Evolutionary conservation across 768 basidiomycete genomes (phyloP), one percentile per base, ranked within the genome.

Genomic region (Calocybe indica): DNA sequence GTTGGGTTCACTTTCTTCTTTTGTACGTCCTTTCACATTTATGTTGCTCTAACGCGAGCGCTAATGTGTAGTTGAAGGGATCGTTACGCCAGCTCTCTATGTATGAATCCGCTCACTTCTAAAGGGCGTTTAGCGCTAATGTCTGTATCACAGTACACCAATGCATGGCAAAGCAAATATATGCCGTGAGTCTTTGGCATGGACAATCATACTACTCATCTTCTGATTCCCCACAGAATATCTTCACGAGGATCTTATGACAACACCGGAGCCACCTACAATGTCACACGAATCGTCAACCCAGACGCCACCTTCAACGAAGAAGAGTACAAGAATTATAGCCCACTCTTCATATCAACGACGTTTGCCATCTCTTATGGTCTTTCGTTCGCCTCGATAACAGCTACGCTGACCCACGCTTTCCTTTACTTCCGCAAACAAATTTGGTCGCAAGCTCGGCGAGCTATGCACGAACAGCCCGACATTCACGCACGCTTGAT

Each of bases 401-500:
- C 88, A 0, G 76, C 88, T 0, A 85, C 85, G 2, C 59, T 88
- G 51, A 78, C 73, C 29, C 91, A 92, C 55, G 78, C 87, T 0
- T 63, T 70, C 61, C 69, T 91, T 34, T 88, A 78, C 65, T 87
- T 82, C 75, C 79, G 87, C 55, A 85, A 87, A 59, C 85, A 88
- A 58, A 86, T 92, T 46, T 84, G 78, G 80, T 66, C 63, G 0
- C 87, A 89, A 62, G 67, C 82, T 29, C 80, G 82, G 42, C 78
- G 83, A 44, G 75, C 87, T 9, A 76, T 90, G 66, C 64, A 75
- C 40, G 90, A 91, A 55, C 87, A 92, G 57, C 83, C 86, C 1
- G 90, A 92, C 65, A 79, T 92, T 51, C 90, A 92, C 56, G 86
- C 87, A 13, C 78, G 88, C 9, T 71, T 92, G 34, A 92, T 92